These are phyloP conservation scores for Eucommia ulmoides DNA, from an alignment of 257 asterid species.

Conservation along the genomic window DNA sequence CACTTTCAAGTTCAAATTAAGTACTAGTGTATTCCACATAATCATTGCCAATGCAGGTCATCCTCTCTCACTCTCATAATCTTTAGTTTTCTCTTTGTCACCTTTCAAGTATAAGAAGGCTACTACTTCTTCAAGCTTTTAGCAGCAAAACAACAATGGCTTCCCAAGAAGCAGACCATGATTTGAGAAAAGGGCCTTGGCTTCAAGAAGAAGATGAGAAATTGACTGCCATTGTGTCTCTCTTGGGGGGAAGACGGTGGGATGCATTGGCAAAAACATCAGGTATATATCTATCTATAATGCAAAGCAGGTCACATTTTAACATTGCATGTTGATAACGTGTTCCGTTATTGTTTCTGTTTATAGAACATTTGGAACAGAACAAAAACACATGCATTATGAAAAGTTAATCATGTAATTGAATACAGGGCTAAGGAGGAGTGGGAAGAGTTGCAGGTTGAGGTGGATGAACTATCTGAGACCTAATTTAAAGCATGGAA, in stretches of 20 bases:
- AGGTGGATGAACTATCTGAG: slow-evolving; percentile 76
- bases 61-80: slow-evolving; percentile 3
- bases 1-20: too few species aligned
- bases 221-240: slow-evolving; percentile 34
- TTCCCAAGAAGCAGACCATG: neutral
- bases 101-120: slow-evolving; percentile 13
- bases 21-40: too few species aligned
- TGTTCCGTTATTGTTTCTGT: neutral
- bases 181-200: slow-evolving; percentile 62
- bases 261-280: slow-evolving; percentile 68
- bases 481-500: slow-evolving; percentile 55
- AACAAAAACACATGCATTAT: too few species aligned
- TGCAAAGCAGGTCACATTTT: slow-evolving; percentile 17
- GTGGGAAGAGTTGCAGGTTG: slow-evolving; percentile 69
- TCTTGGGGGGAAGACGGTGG: slow-evolving; percentile 55
- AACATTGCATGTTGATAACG: neutral
- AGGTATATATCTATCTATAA: slow-evolving; percentile 18
- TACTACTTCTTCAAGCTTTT: neutral
- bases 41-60: slow-evolving; percentile 6
- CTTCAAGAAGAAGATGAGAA: slow-evolving; percentile 53
- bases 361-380: neutral
- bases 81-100: neutral
- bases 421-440: slow-evolving; percentile 43
- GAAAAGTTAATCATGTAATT: neutral
- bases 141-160: neutral